These are phyloP conservation scores for Bruguiera hainesii DNA, from an alignment of 441 rosid genomes.

Conservation along the genomic window DNA sequence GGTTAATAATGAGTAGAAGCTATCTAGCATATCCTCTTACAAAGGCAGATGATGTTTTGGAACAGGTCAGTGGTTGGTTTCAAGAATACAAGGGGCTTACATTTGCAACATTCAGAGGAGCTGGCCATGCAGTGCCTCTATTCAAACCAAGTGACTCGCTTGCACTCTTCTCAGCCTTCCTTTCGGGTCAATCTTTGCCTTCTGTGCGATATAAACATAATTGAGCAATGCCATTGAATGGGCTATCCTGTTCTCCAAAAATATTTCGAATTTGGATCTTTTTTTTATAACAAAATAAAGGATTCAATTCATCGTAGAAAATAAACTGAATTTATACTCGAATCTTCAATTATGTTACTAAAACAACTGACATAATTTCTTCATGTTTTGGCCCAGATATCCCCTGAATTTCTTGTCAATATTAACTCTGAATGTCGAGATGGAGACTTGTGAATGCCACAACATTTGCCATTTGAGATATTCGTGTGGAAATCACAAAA, in stretches of 20 bases:
- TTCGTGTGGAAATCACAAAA: too few relatives aligned
- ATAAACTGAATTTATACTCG: not conserved
- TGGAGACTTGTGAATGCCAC: too few relatives aligned
- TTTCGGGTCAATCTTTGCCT: conserved; percentile 54
- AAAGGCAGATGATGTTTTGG: not conserved
- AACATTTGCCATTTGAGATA: too few relatives aligned
- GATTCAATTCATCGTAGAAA: not conserved
- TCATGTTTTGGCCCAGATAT: too few relatives aligned
- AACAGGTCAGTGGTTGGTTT: conserved; percentile 87
- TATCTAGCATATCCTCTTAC: not conserved
- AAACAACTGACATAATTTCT: too few relatives aligned
- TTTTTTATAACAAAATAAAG: not conserved
- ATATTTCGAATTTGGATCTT: conserved; percentile 3
- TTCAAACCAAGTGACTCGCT: conserved; percentile 88
- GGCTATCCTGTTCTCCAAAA: not conserved
- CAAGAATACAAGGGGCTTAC: conserved; percentile 88
- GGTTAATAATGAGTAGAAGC: too few relatives aligned
- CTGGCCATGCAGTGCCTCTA: conserved; percentile 91
- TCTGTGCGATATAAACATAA: conserved; percentile 19
- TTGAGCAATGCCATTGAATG: not conserved
- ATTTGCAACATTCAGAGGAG: conserved; percentile 91
- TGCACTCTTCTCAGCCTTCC: conserved; percentile 74
- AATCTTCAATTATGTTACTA: too few relatives aligned
- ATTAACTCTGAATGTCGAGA: too few relatives aligned
- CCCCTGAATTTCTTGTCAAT: too few relatives aligned